Evolutionary conservation across 176 grass and related monocot species (phyloP).

Genomic region (Oryza longistaminata): DNA sequence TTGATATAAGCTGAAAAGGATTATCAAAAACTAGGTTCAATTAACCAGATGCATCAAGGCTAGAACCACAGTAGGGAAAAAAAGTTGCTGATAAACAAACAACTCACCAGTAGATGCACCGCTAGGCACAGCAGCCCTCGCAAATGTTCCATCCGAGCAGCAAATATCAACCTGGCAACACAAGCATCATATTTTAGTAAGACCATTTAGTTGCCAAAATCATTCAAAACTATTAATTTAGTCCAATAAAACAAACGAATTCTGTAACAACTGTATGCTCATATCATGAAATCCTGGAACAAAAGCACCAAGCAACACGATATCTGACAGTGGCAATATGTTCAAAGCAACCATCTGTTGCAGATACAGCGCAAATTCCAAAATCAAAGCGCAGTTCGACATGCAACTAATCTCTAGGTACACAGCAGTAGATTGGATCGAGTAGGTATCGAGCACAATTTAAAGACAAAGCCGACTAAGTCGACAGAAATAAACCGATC

Average conservation of each 20-base stretch:
- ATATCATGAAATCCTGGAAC: background rate
- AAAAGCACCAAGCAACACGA: background rate
- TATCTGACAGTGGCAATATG: background rate
- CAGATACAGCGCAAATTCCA: background rate
- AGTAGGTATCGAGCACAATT: background rate
- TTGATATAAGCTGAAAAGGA: background rate
- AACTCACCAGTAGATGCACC: slow-evolving; percentile 85
- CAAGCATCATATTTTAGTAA: background rate
- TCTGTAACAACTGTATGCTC: background rate
- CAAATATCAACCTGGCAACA: slow-evolving; percentile 65
- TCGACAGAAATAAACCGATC: background rate
- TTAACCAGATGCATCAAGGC: background rate
- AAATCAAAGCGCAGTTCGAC: background rate
- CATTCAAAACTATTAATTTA: background rate
- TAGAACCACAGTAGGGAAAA: background rate
- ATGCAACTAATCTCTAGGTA: background rate
- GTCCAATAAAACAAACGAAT: background rate
- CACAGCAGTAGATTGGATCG: background rate
- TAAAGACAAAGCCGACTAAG: no score
- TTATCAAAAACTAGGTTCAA: background rate
- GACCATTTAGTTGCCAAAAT: background rate
- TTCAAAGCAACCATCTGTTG: background rate
- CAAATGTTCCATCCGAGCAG: slow-evolving; percentile 66
- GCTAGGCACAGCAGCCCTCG: slow-evolving; percentile 84
- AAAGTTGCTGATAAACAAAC: background rate